Conservation (phyloP, 116 monocot species). For the Dioscorea cayenensis region DNA sequence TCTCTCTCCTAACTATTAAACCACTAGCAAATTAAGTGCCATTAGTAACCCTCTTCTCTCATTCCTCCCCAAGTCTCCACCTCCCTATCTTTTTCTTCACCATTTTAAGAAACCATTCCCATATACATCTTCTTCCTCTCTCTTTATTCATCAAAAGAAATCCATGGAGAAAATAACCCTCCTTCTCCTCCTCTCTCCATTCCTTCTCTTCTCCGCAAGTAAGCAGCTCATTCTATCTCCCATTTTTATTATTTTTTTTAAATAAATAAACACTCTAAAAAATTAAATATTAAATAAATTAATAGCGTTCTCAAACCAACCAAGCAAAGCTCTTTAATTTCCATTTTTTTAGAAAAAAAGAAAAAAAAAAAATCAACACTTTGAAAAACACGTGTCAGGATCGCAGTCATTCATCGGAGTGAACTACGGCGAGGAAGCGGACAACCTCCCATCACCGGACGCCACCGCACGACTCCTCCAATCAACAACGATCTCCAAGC, state of each 20-base stretch:
- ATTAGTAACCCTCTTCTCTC: not conserved
- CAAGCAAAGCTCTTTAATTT: too few relatives aligned
- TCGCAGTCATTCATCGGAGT: constrained; percentile 62
- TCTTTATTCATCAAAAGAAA: not conserved
- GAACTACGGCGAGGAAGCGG: constrained; percentile 68
- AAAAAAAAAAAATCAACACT: too few relatives aligned
- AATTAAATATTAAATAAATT: not conserved
- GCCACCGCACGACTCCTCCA: constrained; percentile 47
- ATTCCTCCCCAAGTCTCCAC: not conserved
- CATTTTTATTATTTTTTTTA: too few relatives aligned
- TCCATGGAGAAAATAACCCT: not conserved
- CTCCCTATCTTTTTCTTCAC: not conserved
- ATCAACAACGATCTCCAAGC: constrained; percentile 47
- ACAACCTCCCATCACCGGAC: constrained; percentile 59
- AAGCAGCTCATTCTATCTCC: constrained; percentile 3
- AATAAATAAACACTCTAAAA: too few relatives aligned
- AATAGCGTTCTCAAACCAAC: too few relatives aligned
- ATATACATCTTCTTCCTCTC: not conserved
- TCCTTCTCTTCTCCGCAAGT: constrained; percentile 14
- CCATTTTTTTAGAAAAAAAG: too few relatives aligned
- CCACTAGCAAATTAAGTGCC: too few relatives aligned
- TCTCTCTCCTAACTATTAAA: too few relatives aligned
- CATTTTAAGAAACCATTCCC: not conserved
- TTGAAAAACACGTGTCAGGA: constrained; percentile 10
- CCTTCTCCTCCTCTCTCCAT: not conserved